Base-by-base conservation (phyloP, 805 yeast genomes). In the Hanseniaspora thailandica region DNA sequence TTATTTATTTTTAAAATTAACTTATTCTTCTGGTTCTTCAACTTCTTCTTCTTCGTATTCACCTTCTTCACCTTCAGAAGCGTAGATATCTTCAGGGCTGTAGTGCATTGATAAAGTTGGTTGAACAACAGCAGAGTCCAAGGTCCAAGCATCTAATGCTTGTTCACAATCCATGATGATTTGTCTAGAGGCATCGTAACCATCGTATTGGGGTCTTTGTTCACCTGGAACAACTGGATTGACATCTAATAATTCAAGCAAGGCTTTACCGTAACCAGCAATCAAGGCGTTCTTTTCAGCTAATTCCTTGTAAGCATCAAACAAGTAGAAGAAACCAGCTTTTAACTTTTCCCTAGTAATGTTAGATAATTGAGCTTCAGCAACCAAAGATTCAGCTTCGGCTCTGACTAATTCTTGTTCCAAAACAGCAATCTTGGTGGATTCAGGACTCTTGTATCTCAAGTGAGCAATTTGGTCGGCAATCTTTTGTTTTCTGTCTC, bases 381-480 rank as follows among this genome's bases (percentile, higher is more conserved):
- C 95, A 61, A 86, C 95, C 59, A 86, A 74, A 50, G 88, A 82
- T 71, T 86, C 95, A 53, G 95, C 95, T 71, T 86, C 95, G 36
- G 93, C 93, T 71, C 95, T 77, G 55, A 86, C 95, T 66, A 86
- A 75, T 70, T 86, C 94, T 69, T 86, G 94, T 73, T 86, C 94
- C 66, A 86, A 74, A 55, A 85, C 80, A 53, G 80, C 76, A 59
- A 86, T 81, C 74, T 83, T 84, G 60, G 76, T 87, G 40, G 88
- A 81, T 69, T 81, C 82, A 54, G 94, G 90, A 70, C 83, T 88
- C 72, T 84, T 84, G 75, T 84, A 84, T 71, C 85, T 83, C 69
- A 84, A 73, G 69, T 80, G 78, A 57, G 90, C 93, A 65, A 85
- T 84, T 70, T 84, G 82, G 66, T 85, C 93, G 58, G 90, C 83